A percentile compares a stretch with the other conserved stretches of the same genome.
These are phyloP conservation scores for Aspergillus quadricinctus DNA, from an alignment of 2,329 filamentous ascomycete genomes.

Conservation along the genomic window DNA sequence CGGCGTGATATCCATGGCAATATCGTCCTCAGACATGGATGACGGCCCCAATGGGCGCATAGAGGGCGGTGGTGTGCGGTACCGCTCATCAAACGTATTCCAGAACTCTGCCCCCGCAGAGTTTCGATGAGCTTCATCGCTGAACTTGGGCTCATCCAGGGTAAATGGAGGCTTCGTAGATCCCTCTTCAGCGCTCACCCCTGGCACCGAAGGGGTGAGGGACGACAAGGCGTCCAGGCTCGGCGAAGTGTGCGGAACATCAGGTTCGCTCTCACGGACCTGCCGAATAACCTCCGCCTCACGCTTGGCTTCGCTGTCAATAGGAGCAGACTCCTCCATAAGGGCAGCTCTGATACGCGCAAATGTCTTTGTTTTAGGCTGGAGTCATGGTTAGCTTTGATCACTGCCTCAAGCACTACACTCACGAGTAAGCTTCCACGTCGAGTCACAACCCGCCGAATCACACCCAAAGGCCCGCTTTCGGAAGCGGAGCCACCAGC, in stretches of 20 bases:
- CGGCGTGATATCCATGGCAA: slow-evolving; percentile 38
- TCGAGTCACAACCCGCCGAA: slow-evolving; percentile 76
- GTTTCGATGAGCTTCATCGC: slow-evolving; percentile 67
- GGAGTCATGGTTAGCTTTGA: slow-evolving; percentile 3
- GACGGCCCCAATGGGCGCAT: slow-evolving; percentile 54
- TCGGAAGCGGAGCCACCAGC: slow-evolving; percentile 31
- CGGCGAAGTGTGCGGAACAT: slow-evolving; percentile 45
- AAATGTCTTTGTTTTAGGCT: slow-evolving; percentile 97
- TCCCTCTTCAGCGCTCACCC: slow-evolving; percentile 13
- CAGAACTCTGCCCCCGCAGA: slow-evolving; percentile 71
- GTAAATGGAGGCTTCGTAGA: slow-evolving; percentile 32
- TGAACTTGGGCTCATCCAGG: slow-evolving; percentile 65
- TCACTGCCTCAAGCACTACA: slow-evolving; percentile 10
- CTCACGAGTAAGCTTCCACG: slow-evolving; percentile 82
- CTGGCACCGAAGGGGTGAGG: slow-evolving; percentile 42
- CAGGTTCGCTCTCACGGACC: slow-evolving; percentile 82
- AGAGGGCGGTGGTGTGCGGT: slow-evolving; percentile 60
- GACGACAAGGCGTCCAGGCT: slow-evolving; percentile 42
- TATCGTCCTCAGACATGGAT: slow-evolving; percentile 41
- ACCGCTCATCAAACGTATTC: slow-evolving; percentile 70
- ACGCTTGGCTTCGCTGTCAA: slow-evolving; percentile 82
- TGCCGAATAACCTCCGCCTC: slow-evolving; percentile 96
- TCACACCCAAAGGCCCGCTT: slow-evolving; percentile 67
- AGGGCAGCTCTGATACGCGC: slow-evolving; percentile 87
- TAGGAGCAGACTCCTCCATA: slow-evolving; percentile 78